Base-by-base conservation (phyloP, 495 filamentous ascomycete genomes). In the Penicillium paradoxum region DNA sequence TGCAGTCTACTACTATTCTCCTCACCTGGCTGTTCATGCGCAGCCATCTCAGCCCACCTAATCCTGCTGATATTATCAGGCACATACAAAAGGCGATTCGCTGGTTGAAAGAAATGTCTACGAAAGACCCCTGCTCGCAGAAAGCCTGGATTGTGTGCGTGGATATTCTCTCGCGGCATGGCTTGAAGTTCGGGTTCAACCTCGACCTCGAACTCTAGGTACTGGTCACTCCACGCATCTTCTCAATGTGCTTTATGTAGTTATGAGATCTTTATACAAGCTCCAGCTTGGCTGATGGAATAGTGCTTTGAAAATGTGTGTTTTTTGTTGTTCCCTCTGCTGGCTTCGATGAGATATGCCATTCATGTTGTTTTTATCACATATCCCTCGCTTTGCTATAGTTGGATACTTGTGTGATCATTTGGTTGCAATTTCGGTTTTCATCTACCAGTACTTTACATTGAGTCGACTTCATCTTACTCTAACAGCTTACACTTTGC, bases 1-100 rank as follows among this genome's bases (percentile, higher is more conserved):
- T 83, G 70, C 79, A 85, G 63, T 77, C 81, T 1, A 67, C 70
- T 1, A 77, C 72, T 2, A 66, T 85, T 19, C 61, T 86, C 6
- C 70, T 85, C 54, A 64, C 83, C 6, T 77, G 85, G 53, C 65
- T 82, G 17, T 73, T 75, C 5, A 72, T 59, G 53, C 24, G 68
- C 67, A 51, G 76, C 72, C 55, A 66, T 67, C 36, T 73, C 62
- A 18, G 56, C 63, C 44, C 44, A 3, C 9, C 34, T 1, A 69
- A 77, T 49, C 66, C 71, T 13, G 66, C 62, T n/a, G 59, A 63
- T 0, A 65, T 81, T 7, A 53, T 74, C 7, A 45, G 61, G 7
- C 68, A 75, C 15, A 62, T 78, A 1, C 75, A 75, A 34, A 81
- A 79, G 44, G 71, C 73, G 9, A 59, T 77, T 2, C 54, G 57